Evolutionary conservation across 1,284 basidiomycete genomes (phyloP).

Genomic region (Neonothopanus nambi): DNA sequence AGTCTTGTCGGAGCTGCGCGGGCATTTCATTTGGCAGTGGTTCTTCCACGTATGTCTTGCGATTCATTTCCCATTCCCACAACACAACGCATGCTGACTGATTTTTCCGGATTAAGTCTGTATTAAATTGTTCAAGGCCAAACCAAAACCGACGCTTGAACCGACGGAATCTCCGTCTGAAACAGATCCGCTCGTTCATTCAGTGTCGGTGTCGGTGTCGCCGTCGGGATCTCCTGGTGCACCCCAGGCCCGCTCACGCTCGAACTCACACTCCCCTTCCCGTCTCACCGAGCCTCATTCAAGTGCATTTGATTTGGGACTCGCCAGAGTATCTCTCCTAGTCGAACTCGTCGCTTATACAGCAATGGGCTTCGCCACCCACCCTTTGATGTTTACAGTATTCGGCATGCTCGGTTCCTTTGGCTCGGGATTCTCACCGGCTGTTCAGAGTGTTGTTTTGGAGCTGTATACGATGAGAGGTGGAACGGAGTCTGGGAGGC

Average conservation of each 20-base stretch:
- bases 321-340: constrained; percentile 58
- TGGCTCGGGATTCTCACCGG: constrained; percentile 62
- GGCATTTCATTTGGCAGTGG: constrained; percentile 58
- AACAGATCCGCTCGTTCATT: constrained; percentile 11
- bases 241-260: constrained; percentile 1
- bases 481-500: constrained; percentile 54
- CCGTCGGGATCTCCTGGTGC: not conserved
- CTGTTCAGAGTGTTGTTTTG: constrained; percentile 65
- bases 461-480: constrained; percentile 54
- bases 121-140: constrained; percentile 54
- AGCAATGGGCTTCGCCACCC: constrained; percentile 46
- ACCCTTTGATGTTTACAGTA: constrained; percentile 47
- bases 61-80: too few species aligned
- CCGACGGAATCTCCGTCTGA: constrained; percentile 20
- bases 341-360: constrained; percentile 60
- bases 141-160: constrained; percentile 34
- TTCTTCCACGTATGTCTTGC: constrained; percentile 65
- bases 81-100: too few species aligned
- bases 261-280: constrained; percentile 14
- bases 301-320: constrained; percentile 56
- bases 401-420: constrained; percentile 50
- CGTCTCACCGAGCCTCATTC: constrained; percentile 35
- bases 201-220: too few species aligned
- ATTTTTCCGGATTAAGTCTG: too few species aligned
- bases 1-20: constrained; percentile 61